These are phyloP conservation scores for Thielaviopsis musarum DNA, from an alignment of 2,329 filamentous ascomycete genomes.

Conservation along the genomic window DNA sequence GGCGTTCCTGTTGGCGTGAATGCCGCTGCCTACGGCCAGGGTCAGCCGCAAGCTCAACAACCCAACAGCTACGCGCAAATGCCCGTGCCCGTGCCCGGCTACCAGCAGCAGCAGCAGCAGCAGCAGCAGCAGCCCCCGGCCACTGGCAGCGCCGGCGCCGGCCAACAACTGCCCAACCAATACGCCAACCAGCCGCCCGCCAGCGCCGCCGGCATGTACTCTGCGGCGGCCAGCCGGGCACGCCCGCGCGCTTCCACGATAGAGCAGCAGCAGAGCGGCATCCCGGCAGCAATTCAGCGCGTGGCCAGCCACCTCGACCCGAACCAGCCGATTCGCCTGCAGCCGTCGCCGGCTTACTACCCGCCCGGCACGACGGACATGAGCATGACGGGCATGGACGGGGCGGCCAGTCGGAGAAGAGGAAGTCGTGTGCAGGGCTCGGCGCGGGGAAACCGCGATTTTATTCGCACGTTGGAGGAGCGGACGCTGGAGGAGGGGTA, in stretches of 20 bases:
- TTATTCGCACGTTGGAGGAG: slow-evolving; percentile 89
- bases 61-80: slow-evolving; percentile 57
- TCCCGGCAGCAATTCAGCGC: slow-evolving; percentile 80
- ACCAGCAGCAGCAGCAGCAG: slow-evolving; percentile 8
- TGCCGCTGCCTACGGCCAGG: slow-evolving; percentile 14
- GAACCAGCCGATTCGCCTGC: slow-evolving; percentile 79
- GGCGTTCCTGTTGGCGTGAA: slow-evolving; percentile 5
- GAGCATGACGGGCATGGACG: slow-evolving; percentile 49
- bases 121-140: slow-evolving; percentile 4
- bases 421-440: slow-evolving; percentile 54
- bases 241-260: slow-evolving; percentile 89
- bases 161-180: slow-evolving; percentile 42
- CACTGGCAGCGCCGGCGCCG: slow-evolving; percentile 14
- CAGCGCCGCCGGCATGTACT: slow-evolving; percentile 11
- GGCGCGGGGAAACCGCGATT: slow-evolving; percentile 56
- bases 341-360: slow-evolving; percentile 94
- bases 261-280: slow-evolving; percentile 86
- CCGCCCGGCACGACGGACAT: slow-evolving; percentile 62
- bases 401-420: slow-evolving; percentile 51
- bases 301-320: slow-evolving; percentile 94
- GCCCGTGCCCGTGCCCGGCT: slow-evolving; percentile 45
- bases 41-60: slow-evolving; percentile 59
- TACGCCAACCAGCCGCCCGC: slow-evolving; percentile 36
- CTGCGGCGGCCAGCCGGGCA: slow-evolving; percentile 40
- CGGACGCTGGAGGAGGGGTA: slow-evolving; percentile 87